Base-by-base conservation (phyloP, 192 early-diverging fungal species). In the Coemansia sp. region DNA sequence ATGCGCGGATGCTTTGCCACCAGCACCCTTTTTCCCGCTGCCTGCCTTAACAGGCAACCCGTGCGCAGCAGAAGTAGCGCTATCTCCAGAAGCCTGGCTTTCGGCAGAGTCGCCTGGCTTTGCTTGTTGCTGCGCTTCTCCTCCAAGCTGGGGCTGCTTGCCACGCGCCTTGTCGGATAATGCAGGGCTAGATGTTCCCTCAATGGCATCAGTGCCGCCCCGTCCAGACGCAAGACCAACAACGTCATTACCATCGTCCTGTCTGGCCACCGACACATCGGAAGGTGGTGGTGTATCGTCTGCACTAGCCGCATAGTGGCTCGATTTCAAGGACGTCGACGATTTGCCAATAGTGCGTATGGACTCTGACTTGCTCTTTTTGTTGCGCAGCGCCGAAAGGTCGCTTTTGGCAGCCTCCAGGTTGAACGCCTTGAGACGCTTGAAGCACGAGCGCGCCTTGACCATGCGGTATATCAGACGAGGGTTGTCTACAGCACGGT, bases 391-490 rank as follows among this genome's bases (percentile, higher is more conserved):
- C 25, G 62, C 59, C 23, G 67, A 59, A 15, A 79, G 79, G 36
- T 93, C 88, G 9, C 56, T 72, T 52, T 86, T 57, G 23, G 88
- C 93, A 53, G 69, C 67, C 34, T 79, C 82, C 40, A 94, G 79
- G 2, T 87, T 88, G 55, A 97, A 87, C 15, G 82, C 63, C 31
- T 79, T 70, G 41, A 97, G 69, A 6, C 82, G 81, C 44, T 86
- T 82, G 62, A 97, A 88, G 50, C 84, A 88, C 15, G 82, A 67
- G 37, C 89, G 88, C 52, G 88, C 79, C 45, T 89, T 83, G 23
- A 94, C 84, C 62, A 97, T 81, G 25, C 88, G 86, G 72, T 94
- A 94, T 25, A 94, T 83, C 17, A 97, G 55, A 25, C 87, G 86
- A 6, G 87, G 81, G 63, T 97, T 97, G 38, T 90, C 92, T 72